Evolutionary conservation across 2,329 filamentous ascomycete genomes (phyloP).

Genomic region (Zymoseptoria crescenta): DNA sequence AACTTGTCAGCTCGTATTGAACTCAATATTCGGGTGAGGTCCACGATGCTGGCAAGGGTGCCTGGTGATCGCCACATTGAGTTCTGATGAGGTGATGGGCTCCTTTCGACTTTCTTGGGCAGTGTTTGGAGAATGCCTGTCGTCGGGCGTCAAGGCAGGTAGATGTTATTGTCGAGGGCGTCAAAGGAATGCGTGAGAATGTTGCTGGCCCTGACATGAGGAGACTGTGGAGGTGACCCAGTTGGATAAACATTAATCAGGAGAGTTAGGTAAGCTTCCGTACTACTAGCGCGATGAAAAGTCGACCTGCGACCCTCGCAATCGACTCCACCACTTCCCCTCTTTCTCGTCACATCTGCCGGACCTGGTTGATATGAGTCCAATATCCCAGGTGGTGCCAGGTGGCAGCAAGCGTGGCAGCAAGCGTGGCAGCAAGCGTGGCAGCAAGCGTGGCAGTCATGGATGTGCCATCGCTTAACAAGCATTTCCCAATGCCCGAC

Average conservation of each 20-base stretch:
- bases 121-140: too few relatives aligned
- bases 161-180: too few relatives aligned
- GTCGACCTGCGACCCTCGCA: not conserved
- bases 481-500: not conserved
- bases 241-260: not conserved
- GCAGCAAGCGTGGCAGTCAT: not conserved
- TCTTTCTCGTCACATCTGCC: not conserved
- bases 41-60: not conserved
- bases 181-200: not conserved
- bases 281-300: not conserved
- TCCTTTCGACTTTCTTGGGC: too few relatives aligned
- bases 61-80: not conserved
- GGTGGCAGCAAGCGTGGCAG: not conserved
- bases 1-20: not conserved
- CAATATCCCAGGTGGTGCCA: not conserved
- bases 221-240: not conserved
- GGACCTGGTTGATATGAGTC: not conserved
- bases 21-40: not conserved
- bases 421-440: too few relatives aligned
- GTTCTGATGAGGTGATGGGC: too few relatives aligned
- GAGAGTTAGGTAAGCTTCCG: not conserved
- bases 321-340: not conserved
- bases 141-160: too few relatives aligned
- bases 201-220: not conserved
- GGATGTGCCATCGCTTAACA: not conserved